Evolutionary conservation across 345 rosid species (phyloP), one percentile per base, ranked within the genome.

Genomic region (Pugionium cornutum): DNA sequence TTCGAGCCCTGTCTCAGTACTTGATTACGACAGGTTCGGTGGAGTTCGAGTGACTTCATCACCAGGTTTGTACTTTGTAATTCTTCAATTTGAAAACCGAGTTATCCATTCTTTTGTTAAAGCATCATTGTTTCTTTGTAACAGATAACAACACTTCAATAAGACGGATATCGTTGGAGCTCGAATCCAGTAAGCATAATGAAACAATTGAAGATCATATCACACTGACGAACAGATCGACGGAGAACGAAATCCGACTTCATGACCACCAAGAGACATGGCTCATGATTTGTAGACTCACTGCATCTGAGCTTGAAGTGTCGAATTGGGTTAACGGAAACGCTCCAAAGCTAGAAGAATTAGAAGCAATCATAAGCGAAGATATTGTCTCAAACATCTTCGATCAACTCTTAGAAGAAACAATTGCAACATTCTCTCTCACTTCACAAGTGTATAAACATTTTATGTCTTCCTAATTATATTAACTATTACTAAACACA

Each of bases 1-100:
- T 40, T 82, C 81, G 2, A 91, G 96, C 78, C 98, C 96, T 9
- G 90, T 91, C 77, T 91, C 95, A 1, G 98, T 89, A 78, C 95
- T 89, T 74, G 96, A 83, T 73, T 84, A 79, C 55, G 80, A 78
- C 64, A 78, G 69, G 65, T 84, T 78, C 71, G 8, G 65, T 39
- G 59, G 65, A 68, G 78, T 78, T 68, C 79, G 61, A 56, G 69
- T 75, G 35, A 43, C 63, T 53, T 71, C 81, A 6, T 30, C 43
- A 64, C 68, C 81, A 75, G 86, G 85, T 84, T 69, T 26, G 74
- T 7, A 18, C 18, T 18, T 18, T 18, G 18, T 75, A 11, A 26
- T 5, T 60, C 4, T 53, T 27, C 55, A 43, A n/a, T 3, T 3
- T 18, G 32, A 7, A 29, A 45, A 18, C 18, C 18, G 18, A 18